phyloP scores from a whole-genome alignment of 768 basidiomycete species.

The Mycena chlorophos region DNA sequence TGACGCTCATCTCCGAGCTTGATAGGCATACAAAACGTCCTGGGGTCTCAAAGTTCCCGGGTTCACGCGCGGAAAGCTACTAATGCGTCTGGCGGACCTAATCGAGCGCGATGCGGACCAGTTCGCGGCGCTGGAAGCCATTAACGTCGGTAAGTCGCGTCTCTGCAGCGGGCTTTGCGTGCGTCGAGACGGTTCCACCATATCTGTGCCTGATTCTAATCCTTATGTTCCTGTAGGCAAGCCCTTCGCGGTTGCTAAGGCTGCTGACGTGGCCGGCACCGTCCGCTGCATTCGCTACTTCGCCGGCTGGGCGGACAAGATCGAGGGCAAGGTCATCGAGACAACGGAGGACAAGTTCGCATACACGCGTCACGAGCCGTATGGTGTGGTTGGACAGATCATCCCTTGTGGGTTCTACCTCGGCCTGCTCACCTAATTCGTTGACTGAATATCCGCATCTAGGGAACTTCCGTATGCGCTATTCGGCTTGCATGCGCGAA shows the following conservation, averaged over 20 bases:
- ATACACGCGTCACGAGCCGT: conserved; percentile 65
- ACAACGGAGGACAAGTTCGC: conserved; percentile 45
- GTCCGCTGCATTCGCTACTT: conserved; percentile 60
- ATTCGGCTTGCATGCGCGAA: background rate
- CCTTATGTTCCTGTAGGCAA: conserved; percentile 26
- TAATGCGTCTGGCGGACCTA: conserved; percentile 52
- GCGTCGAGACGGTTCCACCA: too few relatives aligned
- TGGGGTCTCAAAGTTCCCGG: conserved; percentile 55
- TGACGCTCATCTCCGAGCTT: background rate
- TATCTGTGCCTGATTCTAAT: background rate
- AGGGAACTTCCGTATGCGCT: conserved; percentile 61
- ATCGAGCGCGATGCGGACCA: conserved; percentile 49
- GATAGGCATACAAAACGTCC: conserved; percentile 32
- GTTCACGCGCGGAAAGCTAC: conserved; percentile 37
- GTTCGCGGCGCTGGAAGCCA: conserved; percentile 51
- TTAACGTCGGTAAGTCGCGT: conserved; percentile 40
- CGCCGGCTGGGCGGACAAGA: conserved; percentile 77
- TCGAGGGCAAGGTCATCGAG: conserved; percentile 62
- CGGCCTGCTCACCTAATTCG: background rate
- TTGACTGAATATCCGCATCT: conserved; percentile 27
- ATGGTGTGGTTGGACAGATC: conserved; percentile 54
- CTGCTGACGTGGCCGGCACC: conserved; percentile 23
- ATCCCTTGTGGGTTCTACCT: conserved; percentile 30
- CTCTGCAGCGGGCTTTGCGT: too few relatives aligned
- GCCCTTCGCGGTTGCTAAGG: conserved; percentile 24